Conservation (phyloP, 257 asterid genomes). For the Echium plantagineum region DNA sequence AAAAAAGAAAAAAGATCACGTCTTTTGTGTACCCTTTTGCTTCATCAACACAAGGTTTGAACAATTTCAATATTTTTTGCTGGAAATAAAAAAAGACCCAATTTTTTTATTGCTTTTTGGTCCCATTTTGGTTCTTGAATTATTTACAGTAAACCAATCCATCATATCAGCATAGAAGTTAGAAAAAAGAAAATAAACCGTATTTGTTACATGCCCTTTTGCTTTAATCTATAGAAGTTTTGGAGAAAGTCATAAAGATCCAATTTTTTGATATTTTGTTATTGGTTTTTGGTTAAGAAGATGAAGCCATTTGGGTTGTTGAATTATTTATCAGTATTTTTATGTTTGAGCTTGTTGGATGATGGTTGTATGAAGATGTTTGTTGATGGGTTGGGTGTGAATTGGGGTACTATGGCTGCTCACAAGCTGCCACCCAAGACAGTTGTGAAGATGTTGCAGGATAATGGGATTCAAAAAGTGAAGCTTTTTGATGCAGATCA, state of each 20-base stretch:
- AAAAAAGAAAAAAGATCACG: too few relatives aligned
- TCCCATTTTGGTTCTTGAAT: neutral
- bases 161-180: too few relatives aligned
- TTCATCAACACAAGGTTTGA: neutral
- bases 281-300: conserved; percentile 2
- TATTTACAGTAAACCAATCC: neutral
- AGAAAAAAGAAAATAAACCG: too few relatives aligned
- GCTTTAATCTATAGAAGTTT: neutral
- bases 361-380: neutral
- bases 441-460: neutral
- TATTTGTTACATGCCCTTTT: neutral
- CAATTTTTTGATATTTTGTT: neutral
- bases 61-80: neutral
- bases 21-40: neutral
- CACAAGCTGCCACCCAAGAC: neutral
- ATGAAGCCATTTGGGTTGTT: conserved; percentile 9
- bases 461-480: neutral
- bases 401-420: neutral
- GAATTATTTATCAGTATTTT: conserved; percentile 3
- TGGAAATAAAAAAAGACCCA: neutral
- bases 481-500: conserved; percentile 5
- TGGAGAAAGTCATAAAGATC: neutral
- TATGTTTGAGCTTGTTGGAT: neutral
- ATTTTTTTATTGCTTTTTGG: neutral
- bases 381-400: conserved; percentile 8